Conservation (phyloP, 1,284 basidiomycete genomes). For the Cystobasidium slooffiae region DNA sequence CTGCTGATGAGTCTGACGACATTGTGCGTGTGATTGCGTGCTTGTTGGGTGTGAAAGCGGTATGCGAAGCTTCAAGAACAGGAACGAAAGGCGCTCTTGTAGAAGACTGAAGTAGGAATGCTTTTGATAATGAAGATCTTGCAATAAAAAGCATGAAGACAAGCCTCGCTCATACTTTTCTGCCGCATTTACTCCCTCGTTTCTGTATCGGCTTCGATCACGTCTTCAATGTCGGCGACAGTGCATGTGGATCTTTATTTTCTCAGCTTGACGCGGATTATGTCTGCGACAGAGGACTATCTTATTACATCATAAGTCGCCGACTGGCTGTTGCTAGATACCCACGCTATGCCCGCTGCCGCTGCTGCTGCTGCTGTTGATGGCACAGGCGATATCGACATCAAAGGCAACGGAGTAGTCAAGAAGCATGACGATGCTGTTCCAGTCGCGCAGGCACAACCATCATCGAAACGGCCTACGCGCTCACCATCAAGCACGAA, state of each 20-base stretch:
- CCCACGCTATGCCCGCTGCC: too few relatives aligned
- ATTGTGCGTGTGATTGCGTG: constrained; percentile 10
- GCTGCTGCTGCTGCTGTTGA: too few relatives aligned
- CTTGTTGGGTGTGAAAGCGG: background rate
- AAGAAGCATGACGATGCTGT: background rate
- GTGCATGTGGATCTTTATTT: background rate
- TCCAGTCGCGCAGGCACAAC: background rate
- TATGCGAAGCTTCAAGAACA: background rate
- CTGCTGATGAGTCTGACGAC: constrained; percentile 33
- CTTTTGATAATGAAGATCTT: too few relatives aligned
- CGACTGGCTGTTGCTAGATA: too few relatives aligned
- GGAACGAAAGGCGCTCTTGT: background rate
- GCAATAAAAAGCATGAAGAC: background rate
- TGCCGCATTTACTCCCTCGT: too few relatives aligned
- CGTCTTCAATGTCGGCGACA: background rate
- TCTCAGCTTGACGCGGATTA: background rate
- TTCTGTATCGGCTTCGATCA: background rate
- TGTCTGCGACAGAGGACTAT: background rate
- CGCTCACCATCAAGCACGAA: background rate
- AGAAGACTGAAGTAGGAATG: too few relatives aligned
- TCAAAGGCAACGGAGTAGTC: too few relatives aligned
- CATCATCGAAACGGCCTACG: background rate
- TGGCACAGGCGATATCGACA: too few relatives aligned
- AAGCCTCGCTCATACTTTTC: background rate
- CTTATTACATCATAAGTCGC: too few relatives aligned